These are phyloP conservation scores for Alternaria tenuissima DNA, from an alignment of 2,329 filamentous ascomycete genomes.

Conservation along the genomic window DNA sequence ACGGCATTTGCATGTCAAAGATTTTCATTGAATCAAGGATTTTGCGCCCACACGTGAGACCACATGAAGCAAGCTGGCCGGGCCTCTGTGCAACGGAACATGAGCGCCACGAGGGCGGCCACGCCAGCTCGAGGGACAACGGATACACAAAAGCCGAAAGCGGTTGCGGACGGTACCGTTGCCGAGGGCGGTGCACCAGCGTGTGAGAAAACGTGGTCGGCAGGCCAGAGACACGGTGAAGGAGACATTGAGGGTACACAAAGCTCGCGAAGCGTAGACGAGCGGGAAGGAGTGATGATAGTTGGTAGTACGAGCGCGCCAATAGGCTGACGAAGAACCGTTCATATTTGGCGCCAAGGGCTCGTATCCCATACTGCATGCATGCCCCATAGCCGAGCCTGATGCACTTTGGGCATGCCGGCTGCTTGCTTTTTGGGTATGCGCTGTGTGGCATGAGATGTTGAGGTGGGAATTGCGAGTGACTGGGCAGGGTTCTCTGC, in stretches of 20 bases:
- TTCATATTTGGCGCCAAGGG: constrained; percentile 33
- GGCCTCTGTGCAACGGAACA: constrained; percentile 38
- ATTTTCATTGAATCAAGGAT: constrained; percentile 46
- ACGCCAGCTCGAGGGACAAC: constrained; percentile 40
- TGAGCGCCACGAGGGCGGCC: constrained; percentile 49
- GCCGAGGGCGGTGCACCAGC: constrained; percentile 25
- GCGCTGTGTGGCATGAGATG: constrained; percentile 19
- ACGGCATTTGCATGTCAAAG: constrained; percentile 43
- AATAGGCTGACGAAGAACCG: constrained; percentile 28
- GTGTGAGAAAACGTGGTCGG: constrained; percentile 41
- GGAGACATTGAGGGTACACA: constrained; percentile 31
- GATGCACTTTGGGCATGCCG: constrained; percentile 21
- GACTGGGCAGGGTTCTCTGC: constrained; percentile 8
- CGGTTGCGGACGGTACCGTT: constrained; percentile 36
- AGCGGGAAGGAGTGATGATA: constrained; percentile 29
- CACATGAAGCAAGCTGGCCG: constrained; percentile 43
- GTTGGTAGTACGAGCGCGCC: constrained; percentile 37
- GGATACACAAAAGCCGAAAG: constrained; percentile 33
- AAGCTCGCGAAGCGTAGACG: constrained; percentile 29
- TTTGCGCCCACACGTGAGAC: constrained; percentile 46
- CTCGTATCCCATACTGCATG: constrained; percentile 27
- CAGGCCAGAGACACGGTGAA: constrained; percentile 27
- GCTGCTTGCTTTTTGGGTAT: constrained; percentile 27
- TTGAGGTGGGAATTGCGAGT: constrained; percentile 9
- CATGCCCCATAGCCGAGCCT: constrained; percentile 31